Conservation (phyloP, 768 basidiomycete genomes). For the Rhizopogon salebrosus region DNA sequence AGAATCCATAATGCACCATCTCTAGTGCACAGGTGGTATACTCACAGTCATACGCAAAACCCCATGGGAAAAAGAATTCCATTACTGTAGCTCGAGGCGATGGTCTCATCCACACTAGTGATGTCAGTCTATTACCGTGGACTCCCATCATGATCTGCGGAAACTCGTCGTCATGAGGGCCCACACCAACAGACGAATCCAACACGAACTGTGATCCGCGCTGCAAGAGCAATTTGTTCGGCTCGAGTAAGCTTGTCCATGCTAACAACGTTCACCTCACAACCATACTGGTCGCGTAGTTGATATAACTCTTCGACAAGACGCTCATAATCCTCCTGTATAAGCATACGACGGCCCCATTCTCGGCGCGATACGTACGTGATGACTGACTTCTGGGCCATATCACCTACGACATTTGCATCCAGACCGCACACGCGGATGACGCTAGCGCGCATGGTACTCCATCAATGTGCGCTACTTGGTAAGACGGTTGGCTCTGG, state of each 20-base stretch:
- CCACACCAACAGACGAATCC: neutral
- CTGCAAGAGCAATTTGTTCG: constrained; percentile 79
- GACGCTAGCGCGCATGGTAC: constrained; percentile 66
- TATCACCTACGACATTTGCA: constrained; percentile 37
- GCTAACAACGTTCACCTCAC: constrained; percentile 83
- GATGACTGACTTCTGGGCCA: constrained; percentile 62
- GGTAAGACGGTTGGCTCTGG: constrained; percentile 70
- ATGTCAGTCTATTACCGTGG: constrained; percentile 87
- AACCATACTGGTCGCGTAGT: constrained; percentile 65
- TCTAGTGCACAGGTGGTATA: constrained; percentile 78
- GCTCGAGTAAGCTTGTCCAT: constrained; percentile 77
- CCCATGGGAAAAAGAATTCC: constrained; percentile 83
- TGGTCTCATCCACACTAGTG: constrained; percentile 90
- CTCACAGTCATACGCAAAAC: constrained; percentile 85
- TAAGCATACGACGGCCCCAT: constrained; percentile 84
- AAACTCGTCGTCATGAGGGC: neutral
- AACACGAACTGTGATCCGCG: constrained; percentile 71
- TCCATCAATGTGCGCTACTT: constrained; percentile 83
- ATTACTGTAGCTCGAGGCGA: constrained; percentile 80
- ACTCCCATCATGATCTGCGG: constrained; percentile 88
- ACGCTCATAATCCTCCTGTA: constrained; percentile 67
- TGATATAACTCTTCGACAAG: constrained; percentile 74
- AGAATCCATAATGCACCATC: constrained; percentile 82
- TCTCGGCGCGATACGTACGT: constrained; percentile 88
- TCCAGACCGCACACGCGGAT: constrained; percentile 65